Evolutionary conservation across 352 stramenopile species (phyloP), one percentile per base, ranked within the genome.

Genomic region (Sclerospora graminicola): DNA sequence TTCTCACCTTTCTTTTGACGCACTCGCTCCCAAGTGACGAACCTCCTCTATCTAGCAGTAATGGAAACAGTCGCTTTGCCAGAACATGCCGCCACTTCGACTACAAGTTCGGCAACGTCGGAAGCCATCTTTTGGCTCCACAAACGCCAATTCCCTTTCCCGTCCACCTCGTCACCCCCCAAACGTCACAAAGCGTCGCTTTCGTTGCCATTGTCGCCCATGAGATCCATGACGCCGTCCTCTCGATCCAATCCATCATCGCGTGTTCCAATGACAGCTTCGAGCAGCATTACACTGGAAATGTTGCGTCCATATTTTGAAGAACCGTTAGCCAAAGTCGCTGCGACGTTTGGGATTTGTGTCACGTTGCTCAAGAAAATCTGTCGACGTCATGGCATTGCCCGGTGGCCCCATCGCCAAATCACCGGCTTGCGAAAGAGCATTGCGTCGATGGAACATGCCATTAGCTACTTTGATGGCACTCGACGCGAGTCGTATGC

Each of bases 301-400:
- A 86, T 83, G 61, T 57, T 92, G 38, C 73, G 73, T 13, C 81
- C 75, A 14, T 72, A 92, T 53, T 92, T 92, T 55, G 81, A 92
- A 56, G 72, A 87, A 53, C 81, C 81, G 11, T 51, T 92, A 28
- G 76, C 73, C 19, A 75, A 87, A 38, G 78, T 92, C 28, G 78
- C 78, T 0, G 65, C 83, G 43, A 45, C 38, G 20, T 89, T 92
- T 45, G 74, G 81, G 13, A 89, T 92, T 50, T 90, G 81, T 39
- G 74, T 86, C 11, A 92, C 81, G 19, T 51, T 92, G 18, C 62
- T 92, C 9, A 92, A 90, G 65, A 90, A 90, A 41, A 87, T 89
- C 45, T 92, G 81, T 51, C 63, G 81, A 18, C 74, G 80, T 37
- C 69, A 88, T 33, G 74, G 78, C 18, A 83, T 92, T 37, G 67